Conservation (phyloP, 1,284 basidiomycete genomes). For the Rhodotorula mucilaginosa region DNA sequence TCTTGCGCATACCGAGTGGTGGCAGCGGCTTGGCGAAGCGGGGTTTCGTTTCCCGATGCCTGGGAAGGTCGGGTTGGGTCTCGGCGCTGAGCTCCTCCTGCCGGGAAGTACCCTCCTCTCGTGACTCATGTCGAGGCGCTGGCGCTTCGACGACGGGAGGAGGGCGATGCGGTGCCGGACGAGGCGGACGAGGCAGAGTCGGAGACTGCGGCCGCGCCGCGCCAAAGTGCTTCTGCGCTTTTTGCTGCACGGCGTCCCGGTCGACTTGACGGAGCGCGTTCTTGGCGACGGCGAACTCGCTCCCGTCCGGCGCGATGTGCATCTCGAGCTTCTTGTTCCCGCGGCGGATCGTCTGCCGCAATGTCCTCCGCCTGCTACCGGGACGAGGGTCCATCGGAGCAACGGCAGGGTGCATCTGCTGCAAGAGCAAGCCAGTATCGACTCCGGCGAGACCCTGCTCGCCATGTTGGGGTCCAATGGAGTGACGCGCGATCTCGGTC, state of each 20-base stretch:
- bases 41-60: not conserved
- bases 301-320: slow-evolving; percentile 1
- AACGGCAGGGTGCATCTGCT: not conserved
- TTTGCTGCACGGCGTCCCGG: not conserved
- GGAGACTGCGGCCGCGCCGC: not conserved
- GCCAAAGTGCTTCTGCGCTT: not conserved
- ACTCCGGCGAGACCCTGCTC: not conserved
- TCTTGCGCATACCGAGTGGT: not conserved
- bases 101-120: no score
- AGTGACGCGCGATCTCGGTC: slow-evolving; percentile 21
- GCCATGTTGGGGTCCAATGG: slow-evolving; percentile 11
- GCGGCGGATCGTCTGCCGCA: not conserved
- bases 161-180: not conserved
- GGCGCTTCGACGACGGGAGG: not conserved
- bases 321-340: not conserved
- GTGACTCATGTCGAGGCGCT: not conserved
- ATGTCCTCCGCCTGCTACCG: not conserved
- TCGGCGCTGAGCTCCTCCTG: not conserved
- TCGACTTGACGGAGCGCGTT: not conserved
- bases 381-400: not conserved
- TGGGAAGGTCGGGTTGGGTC: not conserved
- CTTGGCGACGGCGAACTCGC: not conserved
- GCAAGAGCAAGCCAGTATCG: not conserved
- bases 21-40: not conserved
- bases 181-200: not conserved